Evolutionary conservation across 805 yeast genomes (phyloP).

Genomic region (Candida golubevii): DNA sequence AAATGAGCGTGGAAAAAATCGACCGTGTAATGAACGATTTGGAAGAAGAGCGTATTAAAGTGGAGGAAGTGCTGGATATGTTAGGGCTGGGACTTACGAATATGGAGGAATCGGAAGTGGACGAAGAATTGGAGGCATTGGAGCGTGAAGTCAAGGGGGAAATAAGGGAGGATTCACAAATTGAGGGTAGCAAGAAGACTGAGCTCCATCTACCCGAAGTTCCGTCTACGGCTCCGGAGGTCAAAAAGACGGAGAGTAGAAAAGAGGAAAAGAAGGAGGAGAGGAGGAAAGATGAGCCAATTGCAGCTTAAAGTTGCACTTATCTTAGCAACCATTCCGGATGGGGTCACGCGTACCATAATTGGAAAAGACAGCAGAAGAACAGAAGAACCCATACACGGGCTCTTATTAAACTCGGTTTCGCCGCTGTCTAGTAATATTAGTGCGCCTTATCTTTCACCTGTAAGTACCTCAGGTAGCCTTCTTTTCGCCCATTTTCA

Average conservation of each 20-base stretch:
- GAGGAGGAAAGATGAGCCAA: constrained; percentile 1
- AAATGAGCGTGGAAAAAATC: constrained; percentile 72
- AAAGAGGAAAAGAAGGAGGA: not conserved
- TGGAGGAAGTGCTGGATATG: constrained; percentile 62
- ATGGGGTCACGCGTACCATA: too few relatives aligned
- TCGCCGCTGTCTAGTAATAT: too few relatives aligned
- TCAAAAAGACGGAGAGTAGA: constrained; percentile 1
- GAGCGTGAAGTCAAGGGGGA: constrained; percentile 40
- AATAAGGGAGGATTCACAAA: not conserved
- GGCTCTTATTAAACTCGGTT: too few relatives aligned
- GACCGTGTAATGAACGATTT: constrained; percentile 80
- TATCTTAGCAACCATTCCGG: too few relatives aligned
- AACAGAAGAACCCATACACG: too few relatives aligned
- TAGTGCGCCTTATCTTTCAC: too few relatives aligned
- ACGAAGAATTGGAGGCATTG: constrained; percentile 53
- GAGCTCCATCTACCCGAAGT: constrained; percentile 12
- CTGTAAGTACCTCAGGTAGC: too few relatives aligned
- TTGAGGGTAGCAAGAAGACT: not conserved
- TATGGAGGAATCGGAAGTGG: constrained; percentile 58
- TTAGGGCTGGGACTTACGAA: constrained; percentile 42
- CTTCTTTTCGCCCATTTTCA: too few relatives aligned
- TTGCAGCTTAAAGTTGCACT: constrained; percentile 1
- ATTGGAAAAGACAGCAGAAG: too few relatives aligned
- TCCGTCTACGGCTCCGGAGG: constrained; percentile 5
- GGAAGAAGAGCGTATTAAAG: constrained; percentile 76